These are phyloP conservation scores for Macrolepiota albuminosa DNA, from an alignment of 768 basidiomycete genomes.

Conservation along the genomic window DNA sequence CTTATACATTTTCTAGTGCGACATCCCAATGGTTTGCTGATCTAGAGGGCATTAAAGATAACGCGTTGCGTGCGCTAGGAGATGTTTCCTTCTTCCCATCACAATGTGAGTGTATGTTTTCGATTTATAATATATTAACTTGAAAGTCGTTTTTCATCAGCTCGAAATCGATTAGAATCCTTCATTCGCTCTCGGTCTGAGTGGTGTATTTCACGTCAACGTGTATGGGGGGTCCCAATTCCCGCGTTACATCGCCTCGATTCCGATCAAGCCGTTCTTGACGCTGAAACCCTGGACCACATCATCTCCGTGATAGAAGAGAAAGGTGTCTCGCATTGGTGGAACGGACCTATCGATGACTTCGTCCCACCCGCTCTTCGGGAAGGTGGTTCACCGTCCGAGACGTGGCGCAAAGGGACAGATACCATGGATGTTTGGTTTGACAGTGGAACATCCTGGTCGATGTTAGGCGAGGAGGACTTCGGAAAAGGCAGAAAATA, in stretches of 20 bases:
- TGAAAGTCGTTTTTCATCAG: slow-evolving; percentile 31
- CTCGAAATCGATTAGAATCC: slow-evolving; percentile 81
- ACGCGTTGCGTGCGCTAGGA: slow-evolving; percentile 65
- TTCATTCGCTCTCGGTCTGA: slow-evolving; percentile 88
- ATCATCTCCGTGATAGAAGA: slow-evolving; percentile 70
- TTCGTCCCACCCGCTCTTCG: slow-evolving; percentile 67
- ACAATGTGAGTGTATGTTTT: slow-evolving; percentile 45
- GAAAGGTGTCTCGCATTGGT: slow-evolving; percentile 86
- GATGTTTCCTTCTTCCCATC: slow-evolving; percentile 74
- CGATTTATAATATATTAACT: neutral
- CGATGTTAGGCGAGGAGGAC: slow-evolving; percentile 51
- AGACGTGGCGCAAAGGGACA: slow-evolving; percentile 69
- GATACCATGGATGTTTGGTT: slow-evolving; percentile 99
- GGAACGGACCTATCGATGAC: slow-evolving; percentile 78
- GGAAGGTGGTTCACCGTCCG: slow-evolving; percentile 31
- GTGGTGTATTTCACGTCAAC: slow-evolving; percentile 98
- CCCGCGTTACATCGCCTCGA: slow-evolving; percentile 72
- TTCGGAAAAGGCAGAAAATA: slow-evolving; percentile 28
- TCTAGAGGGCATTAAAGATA: slow-evolving; percentile 75
- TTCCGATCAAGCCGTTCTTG: slow-evolving; percentile 62
- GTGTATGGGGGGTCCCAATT: slow-evolving; percentile 97
- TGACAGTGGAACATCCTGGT: slow-evolving; percentile 95
- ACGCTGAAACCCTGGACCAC: slow-evolving; percentile 59
- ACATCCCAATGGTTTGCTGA: slow-evolving; percentile 99
- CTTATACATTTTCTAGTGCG: slow-evolving; percentile 42